Base-by-base conservation (phyloP, 768 basidiomycete genomes). In the Lactarius pseudohatsudake region DNA sequence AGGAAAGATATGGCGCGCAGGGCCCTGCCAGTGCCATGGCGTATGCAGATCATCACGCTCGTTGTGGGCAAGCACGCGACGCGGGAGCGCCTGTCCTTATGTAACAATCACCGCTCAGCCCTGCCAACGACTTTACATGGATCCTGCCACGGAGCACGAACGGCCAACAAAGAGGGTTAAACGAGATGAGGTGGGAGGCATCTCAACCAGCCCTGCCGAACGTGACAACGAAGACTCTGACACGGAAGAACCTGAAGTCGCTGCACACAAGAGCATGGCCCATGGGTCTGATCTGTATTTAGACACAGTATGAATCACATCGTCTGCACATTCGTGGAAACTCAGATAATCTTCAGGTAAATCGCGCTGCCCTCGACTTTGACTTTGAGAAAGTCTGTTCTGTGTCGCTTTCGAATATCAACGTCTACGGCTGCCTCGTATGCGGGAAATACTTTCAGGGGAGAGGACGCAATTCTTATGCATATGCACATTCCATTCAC, bases 311-410 rank as follows among this genome's bases (percentile, higher is more conserved):
- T 75, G 89, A 78, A 68, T 71, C 45, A 54, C 68, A 62, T 64
- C 61, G 26, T 62, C 41, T 69, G 58, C 64, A 54, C 56, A 34
- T 69, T 64, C 56, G 70, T 22, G 16, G 28, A 50, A 47, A 32
- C 55, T 60, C 54, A 59, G 36, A 59, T 43, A 61, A 66, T 40
- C 59, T 36, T 65, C 74, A 98, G 96, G 92, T 98, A 70, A 94
- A 97, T 76, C 85, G 97, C 68, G 86, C 84, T 57, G 82, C 87
- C 55, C 86, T 99, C 64, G 97, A 99, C 77, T 99, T 99, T 78
- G 97, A 99, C 79, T 99, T 99, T 72, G 97, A 99, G 80, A 95
- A 96, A 82, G 86, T 98, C 32, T 99, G 97, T 82, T 98, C 96
- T 10, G 93, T 98, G 60, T 97, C 94, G 41, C 82, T 94, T 62